phyloP scores from a whole-genome alignment of 2,329 filamentous ascomycete species.

The Calonectria honghensis region DNA sequence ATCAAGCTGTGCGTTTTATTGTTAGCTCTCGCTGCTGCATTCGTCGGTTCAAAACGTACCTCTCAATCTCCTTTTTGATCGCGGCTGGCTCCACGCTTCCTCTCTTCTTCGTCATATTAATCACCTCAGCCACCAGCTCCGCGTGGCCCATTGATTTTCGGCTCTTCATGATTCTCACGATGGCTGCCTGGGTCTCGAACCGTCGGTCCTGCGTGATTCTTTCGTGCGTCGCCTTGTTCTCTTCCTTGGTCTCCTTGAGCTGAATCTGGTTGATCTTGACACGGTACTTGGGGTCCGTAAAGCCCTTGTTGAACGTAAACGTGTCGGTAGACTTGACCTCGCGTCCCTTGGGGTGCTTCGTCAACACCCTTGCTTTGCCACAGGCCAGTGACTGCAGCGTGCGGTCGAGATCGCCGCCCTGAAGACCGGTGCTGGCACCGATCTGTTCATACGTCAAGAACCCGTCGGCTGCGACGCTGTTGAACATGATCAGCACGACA shows the following conservation, averaged over 20 bases:
- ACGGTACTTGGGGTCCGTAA: slow-evolving; percentile 87
- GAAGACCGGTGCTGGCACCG: slow-evolving; percentile 82
- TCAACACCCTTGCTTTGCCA: slow-evolving; percentile 88
- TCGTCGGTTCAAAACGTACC: slow-evolving; percentile 72
- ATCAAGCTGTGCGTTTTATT: slow-evolving; percentile 77
- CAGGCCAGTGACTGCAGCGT: slow-evolving; percentile 97
- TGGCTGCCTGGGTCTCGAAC: slow-evolving; percentile 97
- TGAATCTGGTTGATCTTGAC: slow-evolving; percentile 99
- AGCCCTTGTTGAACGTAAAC: slow-evolving; percentile 87
- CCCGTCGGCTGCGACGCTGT: slow-evolving; percentile 76
- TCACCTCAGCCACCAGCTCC: slow-evolving; percentile 94
- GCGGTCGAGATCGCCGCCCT: slow-evolving; percentile 86
- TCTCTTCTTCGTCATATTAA: slow-evolving; percentile 89
- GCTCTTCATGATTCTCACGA: slow-evolving; percentile 98
- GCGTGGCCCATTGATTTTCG: slow-evolving; percentile 89
- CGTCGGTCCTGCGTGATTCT: slow-evolving; percentile 91
- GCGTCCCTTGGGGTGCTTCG: slow-evolving; percentile 88
- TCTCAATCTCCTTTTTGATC: slow-evolving; percentile 98
- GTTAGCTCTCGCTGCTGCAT: slow-evolving; percentile 35
- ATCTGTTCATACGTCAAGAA: slow-evolving; percentile 86
- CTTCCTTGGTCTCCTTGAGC: slow-evolving; percentile 94
- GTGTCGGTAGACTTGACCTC: slow-evolving; percentile 87
- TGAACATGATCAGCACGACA: slow-evolving; percentile 92
- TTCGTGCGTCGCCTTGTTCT: slow-evolving; percentile 96
- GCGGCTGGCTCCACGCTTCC: slow-evolving; percentile 89